Evolutionary conservation across 2,329 filamentous ascomycete species (phyloP).

Genomic region (Aspergillus texensis): DNA sequence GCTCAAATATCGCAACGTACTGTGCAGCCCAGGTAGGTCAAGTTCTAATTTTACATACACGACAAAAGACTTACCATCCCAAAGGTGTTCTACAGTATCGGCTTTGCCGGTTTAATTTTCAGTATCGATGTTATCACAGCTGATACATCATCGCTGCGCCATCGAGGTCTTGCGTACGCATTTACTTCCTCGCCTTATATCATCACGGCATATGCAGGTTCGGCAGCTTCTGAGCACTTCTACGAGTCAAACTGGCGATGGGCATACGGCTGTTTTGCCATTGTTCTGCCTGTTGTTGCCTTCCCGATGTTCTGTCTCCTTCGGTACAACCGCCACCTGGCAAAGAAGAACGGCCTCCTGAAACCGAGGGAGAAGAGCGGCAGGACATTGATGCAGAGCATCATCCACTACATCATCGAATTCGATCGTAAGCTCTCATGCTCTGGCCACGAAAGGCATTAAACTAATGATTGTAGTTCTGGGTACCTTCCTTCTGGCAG

Average conservation of each 20-base stretch:
- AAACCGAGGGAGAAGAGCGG: conserved; percentile 37
- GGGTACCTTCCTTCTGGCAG: conserved; percentile 60
- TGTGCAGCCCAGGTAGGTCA: conserved; percentile 56
- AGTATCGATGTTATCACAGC: conserved; percentile 60
- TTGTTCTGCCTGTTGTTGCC: conserved; percentile 59
- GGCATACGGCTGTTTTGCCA: conserved; percentile 62
- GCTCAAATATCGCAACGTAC: conserved; percentile 63
- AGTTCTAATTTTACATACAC: background rate
- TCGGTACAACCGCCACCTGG: conserved; percentile 57
- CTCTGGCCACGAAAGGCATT: too few species aligned
- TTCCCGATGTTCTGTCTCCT: conserved; percentile 58
- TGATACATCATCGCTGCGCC: conserved; percentile 61
- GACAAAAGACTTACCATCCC: background rate
- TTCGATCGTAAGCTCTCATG: conserved; percentile 54
- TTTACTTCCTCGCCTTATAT: conserved; percentile 63
- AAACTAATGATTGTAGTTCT: conserved; percentile 38
- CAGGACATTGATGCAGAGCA: conserved; percentile 49
- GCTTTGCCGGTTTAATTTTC: conserved; percentile 57
- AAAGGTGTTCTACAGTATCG: conserved; percentile 61
- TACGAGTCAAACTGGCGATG: conserved; percentile 58
- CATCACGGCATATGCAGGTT: conserved; percentile 59
- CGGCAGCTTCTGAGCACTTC: conserved; percentile 54
- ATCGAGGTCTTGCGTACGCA: conserved; percentile 61
- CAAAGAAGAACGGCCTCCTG: conserved; percentile 55
- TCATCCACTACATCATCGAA: conserved; percentile 56